Conservation (phyloP, 768 basidiomycete genomes). For the Russula griseocarnosa region DNA sequence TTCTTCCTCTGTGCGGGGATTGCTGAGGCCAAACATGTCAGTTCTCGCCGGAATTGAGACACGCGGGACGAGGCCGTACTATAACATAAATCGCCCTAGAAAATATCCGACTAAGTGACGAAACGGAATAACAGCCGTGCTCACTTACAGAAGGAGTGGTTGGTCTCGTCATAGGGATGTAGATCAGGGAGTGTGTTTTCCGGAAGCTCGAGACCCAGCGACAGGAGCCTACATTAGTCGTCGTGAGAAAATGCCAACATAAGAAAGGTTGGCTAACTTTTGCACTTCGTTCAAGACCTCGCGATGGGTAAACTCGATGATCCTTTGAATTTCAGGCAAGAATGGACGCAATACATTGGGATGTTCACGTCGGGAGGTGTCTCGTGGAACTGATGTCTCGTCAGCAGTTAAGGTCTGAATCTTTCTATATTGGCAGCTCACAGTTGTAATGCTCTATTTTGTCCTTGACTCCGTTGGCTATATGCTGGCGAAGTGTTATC, state of each 20-base stretch:
- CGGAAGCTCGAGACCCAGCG: slow-evolving; percentile 50
- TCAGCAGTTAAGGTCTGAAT: neutral
- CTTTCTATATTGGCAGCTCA: slow-evolving; percentile 32
- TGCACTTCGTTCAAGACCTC: slow-evolving; percentile 43
- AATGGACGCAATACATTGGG: slow-evolving; percentile 49
- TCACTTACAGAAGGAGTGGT: slow-evolving; percentile 28
- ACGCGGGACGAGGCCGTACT: slow-evolving; percentile 38
- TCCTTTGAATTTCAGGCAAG: slow-evolving; percentile 49
- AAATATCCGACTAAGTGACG: neutral
- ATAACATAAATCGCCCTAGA: slow-evolving; percentile 63
- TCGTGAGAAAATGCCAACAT: slow-evolving; percentile 33
- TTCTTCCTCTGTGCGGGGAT: slow-evolving; percentile 36
- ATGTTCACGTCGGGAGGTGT: slow-evolving; percentile 45
- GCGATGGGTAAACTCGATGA: slow-evolving; percentile 49
- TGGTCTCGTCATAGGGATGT: slow-evolving; percentile 41
- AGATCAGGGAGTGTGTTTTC: slow-evolving; percentile 50
- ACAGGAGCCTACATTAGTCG: slow-evolving; percentile 40
- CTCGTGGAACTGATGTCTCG: slow-evolving; percentile 44
- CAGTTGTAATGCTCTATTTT: slow-evolving; percentile 63
- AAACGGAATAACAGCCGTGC: neutral
- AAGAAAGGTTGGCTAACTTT: slow-evolving; percentile 37
- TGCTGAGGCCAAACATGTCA: slow-evolving; percentile 29
- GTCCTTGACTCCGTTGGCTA: slow-evolving; percentile 59
- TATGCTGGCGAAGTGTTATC: slow-evolving; percentile 41
- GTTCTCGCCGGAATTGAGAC: neutral